Percentiles rank a stretch among this genome's conserved stretches.
These are phyloP conservation scores for Omphalea diandra DNA, from an alignment of 441 rosid species.

Conservation along the genomic window DNA sequence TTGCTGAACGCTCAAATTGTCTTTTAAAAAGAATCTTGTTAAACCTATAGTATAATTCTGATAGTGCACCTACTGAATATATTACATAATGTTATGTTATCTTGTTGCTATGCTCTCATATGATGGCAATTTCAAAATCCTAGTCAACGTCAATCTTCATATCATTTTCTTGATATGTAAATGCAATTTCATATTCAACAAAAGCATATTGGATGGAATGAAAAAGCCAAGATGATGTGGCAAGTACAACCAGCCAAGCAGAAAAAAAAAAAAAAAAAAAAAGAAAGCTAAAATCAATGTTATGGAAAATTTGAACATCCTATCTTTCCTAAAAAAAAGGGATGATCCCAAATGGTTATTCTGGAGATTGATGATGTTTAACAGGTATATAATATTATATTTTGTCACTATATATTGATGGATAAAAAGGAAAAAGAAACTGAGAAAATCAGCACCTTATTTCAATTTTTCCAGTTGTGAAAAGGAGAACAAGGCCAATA, in stretches of 20 bases:
- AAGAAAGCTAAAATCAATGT: background rate
- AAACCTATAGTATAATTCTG: background rate
- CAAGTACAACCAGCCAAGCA: background rate
- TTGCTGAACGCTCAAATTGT: background rate
- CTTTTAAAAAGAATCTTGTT: background rate
- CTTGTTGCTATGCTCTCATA: background rate
- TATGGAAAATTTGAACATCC: background rate
- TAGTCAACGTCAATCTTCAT: background rate
- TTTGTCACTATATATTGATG: background rate
- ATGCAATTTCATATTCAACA: background rate
- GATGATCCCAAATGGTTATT: background rate
- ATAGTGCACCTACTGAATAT: background rate
- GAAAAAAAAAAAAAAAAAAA: background rate
- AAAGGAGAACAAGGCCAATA: slow-evolving; percentile 74
- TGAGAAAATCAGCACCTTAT: slow-evolving; percentile 55
- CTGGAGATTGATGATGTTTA: background rate
- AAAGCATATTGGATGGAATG: background rate
- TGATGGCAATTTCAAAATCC: background rate
- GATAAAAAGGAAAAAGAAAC: slow-evolving; percentile 1
- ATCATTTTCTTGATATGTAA: background rate
- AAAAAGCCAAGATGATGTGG: background rate
- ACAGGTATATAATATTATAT: background rate
- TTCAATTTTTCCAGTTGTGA: slow-evolving; percentile 64
- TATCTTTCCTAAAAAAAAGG: background rate
- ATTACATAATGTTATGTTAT: background rate